Conservation (phyloP, 495 filamentous ascomycete species). For the Bryoglossum gracile region DNA sequence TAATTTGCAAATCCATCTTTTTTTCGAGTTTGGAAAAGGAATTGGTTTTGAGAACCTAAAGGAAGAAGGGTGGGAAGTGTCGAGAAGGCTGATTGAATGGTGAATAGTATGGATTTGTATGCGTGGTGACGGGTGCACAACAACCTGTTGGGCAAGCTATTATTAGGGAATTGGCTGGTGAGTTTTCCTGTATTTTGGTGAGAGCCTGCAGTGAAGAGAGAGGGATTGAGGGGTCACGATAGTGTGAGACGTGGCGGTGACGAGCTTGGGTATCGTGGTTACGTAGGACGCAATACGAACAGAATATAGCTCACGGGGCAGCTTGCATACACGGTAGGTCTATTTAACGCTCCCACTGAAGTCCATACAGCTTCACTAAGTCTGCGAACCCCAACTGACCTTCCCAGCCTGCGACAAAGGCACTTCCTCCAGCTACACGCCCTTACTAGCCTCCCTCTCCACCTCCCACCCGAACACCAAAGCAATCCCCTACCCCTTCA, state of each 20-base stretch:
- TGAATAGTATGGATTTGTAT: slow-evolving; percentile 52
- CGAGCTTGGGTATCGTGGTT: background rate
- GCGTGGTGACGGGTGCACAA: slow-evolving; percentile 52
- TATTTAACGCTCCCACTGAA: too few relatives aligned
- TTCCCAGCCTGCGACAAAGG: slow-evolving; percentile 19
- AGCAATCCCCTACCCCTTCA: slow-evolving; percentile 51
- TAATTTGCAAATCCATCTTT: too few relatives aligned
- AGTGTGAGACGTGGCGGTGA: background rate
- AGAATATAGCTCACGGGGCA: slow-evolving; percentile 47
- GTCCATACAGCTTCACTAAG: too few relatives aligned
- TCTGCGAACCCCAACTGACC: slow-evolving; percentile 6
- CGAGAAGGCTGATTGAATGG: slow-evolving; percentile 5
- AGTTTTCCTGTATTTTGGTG: too few relatives aligned
- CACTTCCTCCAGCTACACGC: slow-evolving; percentile 6
- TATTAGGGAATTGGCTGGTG: slow-evolving; percentile 48
- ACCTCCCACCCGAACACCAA: slow-evolving; percentile 43
- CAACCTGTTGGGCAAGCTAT: slow-evolving; percentile 53
- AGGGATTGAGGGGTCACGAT: background rate
- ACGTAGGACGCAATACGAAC: slow-evolving; percentile 11
- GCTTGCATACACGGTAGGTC: slow-evolving; percentile 51
- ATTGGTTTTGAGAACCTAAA: background rate
- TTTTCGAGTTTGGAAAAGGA: too few relatives aligned
- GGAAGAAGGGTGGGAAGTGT: background rate
- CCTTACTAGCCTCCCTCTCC: slow-evolving; percentile 31
- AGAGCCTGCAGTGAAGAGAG: too few relatives aligned